Base-by-base conservation (phyloP, 768 basidiomycete species). In the Guyanaporus albipodus region DNA sequence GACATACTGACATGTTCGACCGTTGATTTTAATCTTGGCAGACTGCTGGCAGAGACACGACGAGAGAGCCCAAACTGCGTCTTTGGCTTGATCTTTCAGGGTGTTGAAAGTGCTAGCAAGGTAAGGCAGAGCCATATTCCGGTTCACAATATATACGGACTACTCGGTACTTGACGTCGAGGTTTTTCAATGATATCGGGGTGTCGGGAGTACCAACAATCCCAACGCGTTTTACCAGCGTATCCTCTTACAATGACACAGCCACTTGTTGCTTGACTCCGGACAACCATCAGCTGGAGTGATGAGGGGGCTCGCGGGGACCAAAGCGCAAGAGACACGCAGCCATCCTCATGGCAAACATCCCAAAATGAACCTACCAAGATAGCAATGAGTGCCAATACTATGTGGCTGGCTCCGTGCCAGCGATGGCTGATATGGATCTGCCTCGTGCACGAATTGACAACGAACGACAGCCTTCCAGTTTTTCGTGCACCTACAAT, bases 21-120 rank as follows among this genome's bases (percentile, higher is more conserved):
- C 95, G 57, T 95, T 96, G 51, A 99, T 93, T 72, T 98, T 96
- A 49, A 97, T 76, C 49, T 83, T 91, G 14, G 91, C 85, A 35
- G 89, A 79, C 62, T 82, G 85, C 61, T 82, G 79, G 70, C 85
- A 91, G 31, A 89, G 64, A 66, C 89, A 90, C 10, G 86, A 86
- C 0, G 90, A 82, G 21, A 94, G 68, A 8, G 86, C 87, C 76
- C 81, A 87, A 11, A 92, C 63, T 1, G 87, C 85, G 61, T 94
- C 91, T 60, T 88, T 90, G 15, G 81, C 81, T 53, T 84, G 83
- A 58, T 87, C 86, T 54, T 80, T 80, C 49, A 86, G 54, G 41
- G 66, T 79, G 53, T 83, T 80, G 18, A 87, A 56, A 4, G 72
- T 68, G 34, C 67, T 74, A 15, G 67, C 21, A 15, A 73, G 29